Conservation (phyloP, 139 green algal species). For the Edaphochlamys debaryana region DNA sequence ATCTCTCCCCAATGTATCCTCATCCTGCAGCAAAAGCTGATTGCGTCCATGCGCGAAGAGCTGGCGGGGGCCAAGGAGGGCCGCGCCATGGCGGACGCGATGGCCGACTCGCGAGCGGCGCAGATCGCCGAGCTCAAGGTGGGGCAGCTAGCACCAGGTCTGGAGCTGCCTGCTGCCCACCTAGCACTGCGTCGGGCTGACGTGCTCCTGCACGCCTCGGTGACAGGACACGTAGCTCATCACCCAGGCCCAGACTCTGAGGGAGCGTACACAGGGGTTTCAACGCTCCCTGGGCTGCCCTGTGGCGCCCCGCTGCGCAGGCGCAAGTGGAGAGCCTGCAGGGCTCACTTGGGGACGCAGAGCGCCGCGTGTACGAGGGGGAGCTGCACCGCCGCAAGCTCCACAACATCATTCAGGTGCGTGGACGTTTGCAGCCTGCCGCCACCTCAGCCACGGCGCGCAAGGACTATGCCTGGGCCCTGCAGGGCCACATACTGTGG, state of each 20-base stretch:
- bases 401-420: constrained; percentile 91
- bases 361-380: constrained; percentile 70
- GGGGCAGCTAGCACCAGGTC: constrained; percentile 6
- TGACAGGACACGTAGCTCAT: too few species aligned
- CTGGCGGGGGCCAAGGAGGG: constrained; percentile 61
- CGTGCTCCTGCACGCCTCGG: too few species aligned
- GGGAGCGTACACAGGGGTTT: too few species aligned
- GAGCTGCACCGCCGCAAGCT: constrained; percentile 82
- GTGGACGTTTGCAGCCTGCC: background rate
- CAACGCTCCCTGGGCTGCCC: too few species aligned
- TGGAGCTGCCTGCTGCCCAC: too few species aligned
- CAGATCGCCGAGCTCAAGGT: constrained; percentile 66
- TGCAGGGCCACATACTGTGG: too few species aligned
- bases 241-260: too few species aligned
- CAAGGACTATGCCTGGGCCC: too few species aligned
- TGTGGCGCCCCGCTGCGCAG: too few species aligned
- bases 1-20: background rate
- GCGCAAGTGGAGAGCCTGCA: constrained; percentile 56
- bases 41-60: constrained; percentile 63
- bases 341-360: constrained; percentile 57
- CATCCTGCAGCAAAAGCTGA: constrained; percentile 43
- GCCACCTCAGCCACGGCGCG: too few species aligned
- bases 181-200: too few species aligned
- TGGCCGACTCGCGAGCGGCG: constrained; percentile 37
- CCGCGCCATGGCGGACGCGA: constrained; percentile 55